Conservation (phyloP, 805 yeast species). For the Sugiyamaella smithiae region DNA sequence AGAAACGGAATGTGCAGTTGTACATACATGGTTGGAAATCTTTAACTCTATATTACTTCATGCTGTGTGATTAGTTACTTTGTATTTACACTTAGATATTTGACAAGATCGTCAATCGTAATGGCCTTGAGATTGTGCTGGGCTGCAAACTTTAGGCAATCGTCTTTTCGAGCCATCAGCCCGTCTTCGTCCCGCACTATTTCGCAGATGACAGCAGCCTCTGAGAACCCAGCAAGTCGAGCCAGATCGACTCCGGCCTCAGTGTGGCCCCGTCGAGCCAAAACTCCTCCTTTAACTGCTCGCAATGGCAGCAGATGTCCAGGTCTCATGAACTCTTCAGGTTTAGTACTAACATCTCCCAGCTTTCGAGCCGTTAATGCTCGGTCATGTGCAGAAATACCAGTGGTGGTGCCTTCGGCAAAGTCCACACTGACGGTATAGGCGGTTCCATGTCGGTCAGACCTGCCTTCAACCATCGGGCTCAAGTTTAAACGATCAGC, state of each 20-base stretch:
- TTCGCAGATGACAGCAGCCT: constrained; percentile 92
- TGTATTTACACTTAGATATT: constrained; percentile 39
- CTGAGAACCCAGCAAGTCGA: constrained; percentile 67
- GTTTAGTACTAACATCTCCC: constrained; percentile 55
- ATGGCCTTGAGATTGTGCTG: constrained; percentile 64
- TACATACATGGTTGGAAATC: too few relatives aligned
- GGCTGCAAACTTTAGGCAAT: constrained; percentile 70
- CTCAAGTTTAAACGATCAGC: constrained; percentile 83
- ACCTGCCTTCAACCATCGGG: constrained; percentile 59
- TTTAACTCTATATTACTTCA: too few relatives aligned
- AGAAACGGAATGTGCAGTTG: too few relatives aligned
- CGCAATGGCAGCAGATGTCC: constrained; percentile 94
- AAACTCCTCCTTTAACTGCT: constrained; percentile 82
- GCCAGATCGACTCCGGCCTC: constrained; percentile 95
- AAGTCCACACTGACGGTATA: constrained; percentile 90
- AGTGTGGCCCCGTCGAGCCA: constrained; percentile 88
- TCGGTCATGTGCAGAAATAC: constrained; percentile 92
- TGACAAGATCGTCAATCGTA: constrained; percentile 71
- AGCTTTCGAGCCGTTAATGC: constrained; percentile 73
- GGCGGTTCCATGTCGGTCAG: constrained; percentile 94
- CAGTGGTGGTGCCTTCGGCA: constrained; percentile 90
- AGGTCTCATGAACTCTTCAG: constrained; percentile 78
- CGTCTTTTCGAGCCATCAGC: constrained; percentile 88
- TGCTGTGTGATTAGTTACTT: background rate
- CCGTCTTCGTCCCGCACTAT: constrained; percentile 92